Conservation (phyloP, 768 basidiomycete species). For the Lactifluus piperatus region DNA sequence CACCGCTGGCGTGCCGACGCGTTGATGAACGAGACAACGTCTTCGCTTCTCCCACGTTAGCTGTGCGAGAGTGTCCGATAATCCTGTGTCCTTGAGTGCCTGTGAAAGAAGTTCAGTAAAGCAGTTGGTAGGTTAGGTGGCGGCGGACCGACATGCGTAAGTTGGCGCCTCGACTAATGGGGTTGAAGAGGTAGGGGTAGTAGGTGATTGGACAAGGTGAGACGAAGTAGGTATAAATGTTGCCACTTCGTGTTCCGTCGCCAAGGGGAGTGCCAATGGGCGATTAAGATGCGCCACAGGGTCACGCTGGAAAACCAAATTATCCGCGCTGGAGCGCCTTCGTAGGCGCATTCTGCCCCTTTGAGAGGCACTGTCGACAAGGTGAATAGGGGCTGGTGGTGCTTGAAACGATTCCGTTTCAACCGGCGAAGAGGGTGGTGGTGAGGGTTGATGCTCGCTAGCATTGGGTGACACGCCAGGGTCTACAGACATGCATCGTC, state of each 20-base stretch:
- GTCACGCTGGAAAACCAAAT: slow-evolving; percentile 26
- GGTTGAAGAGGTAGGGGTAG: neutral
- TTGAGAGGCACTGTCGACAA: slow-evolving; percentile 4
- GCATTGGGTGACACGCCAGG: slow-evolving; percentile 40
- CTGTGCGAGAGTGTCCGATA: neutral
- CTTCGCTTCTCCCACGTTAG: neutral
- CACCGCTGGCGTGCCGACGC: neutral
- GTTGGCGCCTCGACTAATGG: neutral
- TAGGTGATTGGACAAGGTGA: neutral
- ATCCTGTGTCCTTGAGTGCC: neutral
- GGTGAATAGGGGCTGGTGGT: neutral
- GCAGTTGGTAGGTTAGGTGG: neutral
- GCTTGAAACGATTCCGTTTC: neutral
- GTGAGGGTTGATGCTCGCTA: slow-evolving; percentile 29
- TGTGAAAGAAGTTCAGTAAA: neutral
- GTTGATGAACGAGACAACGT: neutral
- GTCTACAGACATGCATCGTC: slow-evolving; percentile 41
- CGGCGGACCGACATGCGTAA: neutral
- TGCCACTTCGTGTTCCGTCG: slow-evolving; percentile 4
- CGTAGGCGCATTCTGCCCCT: slow-evolving; percentile 23
- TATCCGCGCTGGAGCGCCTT: slow-evolving; percentile 28
- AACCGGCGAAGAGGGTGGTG: slow-evolving; percentile 17
- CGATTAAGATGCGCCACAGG: slow-evolving; percentile 24
- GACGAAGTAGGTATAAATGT: neutral
- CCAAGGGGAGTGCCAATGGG: slow-evolving; percentile 15